Conservation (phyloP, 2,329 filamentous ascomycete species). For the Cladosporium velox region DNA sequence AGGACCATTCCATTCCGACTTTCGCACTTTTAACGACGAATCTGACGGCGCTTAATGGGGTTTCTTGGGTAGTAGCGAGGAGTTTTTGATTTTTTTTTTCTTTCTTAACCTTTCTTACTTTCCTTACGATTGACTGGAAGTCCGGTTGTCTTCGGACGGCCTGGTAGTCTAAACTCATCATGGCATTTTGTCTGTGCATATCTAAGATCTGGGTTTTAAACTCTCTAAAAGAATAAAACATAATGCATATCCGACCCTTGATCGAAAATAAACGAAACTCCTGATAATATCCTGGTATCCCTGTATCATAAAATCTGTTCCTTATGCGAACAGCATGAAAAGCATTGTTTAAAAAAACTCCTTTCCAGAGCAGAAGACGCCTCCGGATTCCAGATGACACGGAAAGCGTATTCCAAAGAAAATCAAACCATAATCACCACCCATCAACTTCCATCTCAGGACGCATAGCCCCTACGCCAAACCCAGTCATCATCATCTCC, state of each 20-base stretch:
- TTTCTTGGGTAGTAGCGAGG: conserved; percentile 10
- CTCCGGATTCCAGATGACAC: background rate
- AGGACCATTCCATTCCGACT: background rate
- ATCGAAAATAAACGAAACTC: background rate
- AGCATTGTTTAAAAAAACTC: conserved; percentile 30
- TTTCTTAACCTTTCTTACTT: background rate
- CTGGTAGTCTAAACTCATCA: conserved; percentile 9
- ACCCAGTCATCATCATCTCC: conserved; percentile 19
- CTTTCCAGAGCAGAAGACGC: conserved; percentile 31
- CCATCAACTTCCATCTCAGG: conserved; percentile 15
- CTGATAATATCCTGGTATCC: conserved; percentile 10
- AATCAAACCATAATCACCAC: conserved; percentile 1
- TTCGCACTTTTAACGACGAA: conserved; percentile 2
- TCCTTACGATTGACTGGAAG: background rate
- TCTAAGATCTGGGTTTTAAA: background rate
- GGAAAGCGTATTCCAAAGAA: background rate
- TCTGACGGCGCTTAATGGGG: conserved; percentile 8
- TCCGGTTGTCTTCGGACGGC: background rate
- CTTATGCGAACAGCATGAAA: background rate
- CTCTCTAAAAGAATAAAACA: background rate
- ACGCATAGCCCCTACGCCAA: conserved; percentile 5
- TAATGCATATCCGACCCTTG: background rate
- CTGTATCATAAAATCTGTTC: conserved; percentile 12
- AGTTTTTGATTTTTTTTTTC: background rate
- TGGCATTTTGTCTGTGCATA: conserved; percentile 14